Base-by-base conservation (phyloP, 768 basidiomycete genomes). In the Russula abietina region DNA sequence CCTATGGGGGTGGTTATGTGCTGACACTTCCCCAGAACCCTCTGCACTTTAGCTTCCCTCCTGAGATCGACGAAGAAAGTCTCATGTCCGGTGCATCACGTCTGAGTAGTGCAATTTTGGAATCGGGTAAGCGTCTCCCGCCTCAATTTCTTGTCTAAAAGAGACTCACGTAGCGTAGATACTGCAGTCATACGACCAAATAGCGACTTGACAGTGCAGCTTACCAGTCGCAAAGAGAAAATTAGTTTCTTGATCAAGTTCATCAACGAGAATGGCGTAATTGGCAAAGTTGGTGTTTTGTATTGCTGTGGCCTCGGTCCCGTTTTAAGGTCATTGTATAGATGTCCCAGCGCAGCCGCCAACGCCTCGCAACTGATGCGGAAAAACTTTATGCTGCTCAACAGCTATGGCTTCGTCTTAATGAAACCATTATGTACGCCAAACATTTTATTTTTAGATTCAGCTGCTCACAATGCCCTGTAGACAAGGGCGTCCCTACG, bases 221-320 rank as follows among this genome's bases (percentile, higher is more conserved):
- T 98, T 66, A 80, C 79, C 5, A 84, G 83, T 45, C 82, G 91
- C 32, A 87, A 87, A 69, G 85, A 88, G 59, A 78, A 91, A 41
- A 75, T 95, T 32, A 85, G 83, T 58, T 92, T 90, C 80, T 78
- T 98, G n/a, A 90, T 96, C 67, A 81, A 80, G 28, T 96, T 93
- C 71, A 89, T 97, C 69, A 90, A 93, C 50, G 87, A 91, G 57
- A 96, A 96, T 72, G 86, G 82, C 0, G 87, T 87, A 6, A 76
- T 95, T 39, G 77, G 76, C 43, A 92, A 90, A 80, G 93, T 89
- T 36, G 66, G 75, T 65, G 32, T n/a, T 22, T 9, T 16, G 33
- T n/a, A 56, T 41, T 26, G 11, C 60, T 45, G 26, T 24, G 6
- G 17, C 51, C 16, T 24, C 3, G n/a, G 36, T 39, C 28, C 19